Evolutionary conservation across 352 stramenopile species (phyloP).

Genomic region (Pythium folliculosum): DNA sequence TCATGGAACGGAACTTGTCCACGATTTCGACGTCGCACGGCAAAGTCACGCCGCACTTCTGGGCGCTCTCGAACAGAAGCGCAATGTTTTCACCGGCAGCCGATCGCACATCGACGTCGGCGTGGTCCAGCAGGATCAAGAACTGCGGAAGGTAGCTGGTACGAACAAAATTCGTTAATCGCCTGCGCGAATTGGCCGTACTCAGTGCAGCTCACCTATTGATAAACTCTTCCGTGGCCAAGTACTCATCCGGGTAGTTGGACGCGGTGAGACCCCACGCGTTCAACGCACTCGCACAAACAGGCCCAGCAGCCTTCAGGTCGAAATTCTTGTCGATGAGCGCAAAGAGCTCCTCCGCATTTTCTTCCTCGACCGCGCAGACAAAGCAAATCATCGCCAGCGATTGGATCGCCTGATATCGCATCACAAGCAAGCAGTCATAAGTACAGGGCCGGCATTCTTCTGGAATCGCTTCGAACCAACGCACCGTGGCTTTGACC

Average conservation of each 20-base stretch:
- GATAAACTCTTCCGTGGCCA: constrained; percentile 54
- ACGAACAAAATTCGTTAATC: not conserved
- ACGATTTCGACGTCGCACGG: constrained; percentile 72
- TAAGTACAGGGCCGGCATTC: not conserved
- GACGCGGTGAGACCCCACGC: constrained; percentile 79
- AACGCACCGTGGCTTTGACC: constrained; percentile 63
- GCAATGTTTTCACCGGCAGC: constrained; percentile 86
- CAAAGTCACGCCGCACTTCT: constrained; percentile 48
- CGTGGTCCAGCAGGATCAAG: constrained; percentile 68
- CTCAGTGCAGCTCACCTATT: too few relatives aligned
- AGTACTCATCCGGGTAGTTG: constrained; percentile 50
- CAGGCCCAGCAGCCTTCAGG: constrained; percentile 57
- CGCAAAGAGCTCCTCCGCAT: constrained; percentile 61
- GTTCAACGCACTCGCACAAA: constrained; percentile 66
- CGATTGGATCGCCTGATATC: constrained; percentile 56
- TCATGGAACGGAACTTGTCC: constrained; percentile 72
- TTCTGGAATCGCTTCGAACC: not conserved
- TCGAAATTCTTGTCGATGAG: constrained; percentile 74
- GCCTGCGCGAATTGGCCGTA: too few relatives aligned
- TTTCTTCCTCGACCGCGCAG: constrained; percentile 78
- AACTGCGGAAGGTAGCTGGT: constrained; percentile 71
- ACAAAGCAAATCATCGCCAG: constrained; percentile 78
- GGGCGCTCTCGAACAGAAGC: constrained; percentile 70
- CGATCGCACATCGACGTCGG: constrained; percentile 80
- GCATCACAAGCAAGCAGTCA: not conserved